Evolutionary conservation across 768 basidiomycete genomes (phyloP).

Genomic region (Russula earlei): DNA sequence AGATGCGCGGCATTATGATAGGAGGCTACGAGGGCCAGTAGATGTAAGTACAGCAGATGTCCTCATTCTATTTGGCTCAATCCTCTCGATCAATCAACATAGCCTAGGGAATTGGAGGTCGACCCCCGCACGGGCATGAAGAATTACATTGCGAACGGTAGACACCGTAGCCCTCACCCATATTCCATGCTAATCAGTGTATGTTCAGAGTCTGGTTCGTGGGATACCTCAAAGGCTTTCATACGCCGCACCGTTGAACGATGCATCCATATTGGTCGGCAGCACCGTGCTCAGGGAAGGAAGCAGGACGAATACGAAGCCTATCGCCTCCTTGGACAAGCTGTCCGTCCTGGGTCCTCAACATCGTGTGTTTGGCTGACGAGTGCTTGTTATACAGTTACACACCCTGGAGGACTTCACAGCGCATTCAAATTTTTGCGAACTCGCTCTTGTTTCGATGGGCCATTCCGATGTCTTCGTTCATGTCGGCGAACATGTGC

Average conservation of each 20-base stretch:
- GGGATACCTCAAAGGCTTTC: slow-evolving; percentile 82
- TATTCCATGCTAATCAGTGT: not conserved
- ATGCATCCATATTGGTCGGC: slow-evolving; percentile 73
- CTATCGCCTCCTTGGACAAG: slow-evolving; percentile 69
- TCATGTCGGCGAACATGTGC: slow-evolving; percentile 77
- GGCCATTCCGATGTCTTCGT: slow-evolving; percentile 72
- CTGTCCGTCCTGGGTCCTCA: slow-evolving; percentile 27
- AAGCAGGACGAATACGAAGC: slow-evolving; percentile 71
- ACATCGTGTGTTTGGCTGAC: not conserved
- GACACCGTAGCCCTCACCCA: not conserved
- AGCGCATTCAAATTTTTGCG: slow-evolving; percentile 87
- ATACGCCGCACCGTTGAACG: slow-evolving; percentile 62
- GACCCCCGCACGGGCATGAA: slow-evolving; percentile 88
- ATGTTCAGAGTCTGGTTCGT: slow-evolving; percentile 49
- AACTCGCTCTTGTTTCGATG: slow-evolving; percentile 64
- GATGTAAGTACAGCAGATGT: slow-evolving; percentile 38
- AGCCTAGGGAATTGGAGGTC: slow-evolving; percentile 77
- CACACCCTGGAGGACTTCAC: slow-evolving; percentile 83
- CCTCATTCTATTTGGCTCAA: not conserved
- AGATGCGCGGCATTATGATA: slow-evolving; percentile 72
- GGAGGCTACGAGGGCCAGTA: slow-evolving; percentile 70
- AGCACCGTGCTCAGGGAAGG: slow-evolving; percentile 43
- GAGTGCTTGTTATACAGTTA: slow-evolving; percentile 33
- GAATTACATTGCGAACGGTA: slow-evolving; percentile 35
- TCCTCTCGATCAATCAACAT: not conserved